Evolutionary conservation across 2,329 filamentous ascomycete species (phyloP), one percentile per base, ranked within the genome.

Genomic region (Zymoseptoria crescenta): DNA sequence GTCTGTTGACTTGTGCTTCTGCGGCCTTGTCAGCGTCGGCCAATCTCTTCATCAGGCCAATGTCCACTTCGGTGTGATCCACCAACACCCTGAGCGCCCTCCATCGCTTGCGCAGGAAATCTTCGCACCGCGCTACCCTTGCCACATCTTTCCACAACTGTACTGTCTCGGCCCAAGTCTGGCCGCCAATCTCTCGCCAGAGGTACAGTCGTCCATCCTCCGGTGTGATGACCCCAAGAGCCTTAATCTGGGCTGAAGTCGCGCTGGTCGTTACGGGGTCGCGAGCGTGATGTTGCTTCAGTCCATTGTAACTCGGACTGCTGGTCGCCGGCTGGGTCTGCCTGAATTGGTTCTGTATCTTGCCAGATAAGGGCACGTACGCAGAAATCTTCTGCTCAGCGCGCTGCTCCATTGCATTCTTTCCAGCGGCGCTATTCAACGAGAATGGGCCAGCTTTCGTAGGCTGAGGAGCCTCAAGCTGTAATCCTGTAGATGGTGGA

Each of bases 151-250:
- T 20, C 27, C 54, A 59, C n/a, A 55, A 49, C 2, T 7, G n/a
- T 4, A 54, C 54, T 16, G 64, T 60, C 8, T 53, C 52, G 1
- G 49, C 10, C 57, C 61, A 65, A 8, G 24, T 35, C 16, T 61
- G 54, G 24, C 53, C 56, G 8, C 57, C 58, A 7, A 29, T 54
- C 20, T 65, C 62, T 16, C 60, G 41, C 64, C 59, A 63, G 3
- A 56, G 41, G 1, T 61, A 9, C 9, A 65, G 54, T 24, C 56
- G 55, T 29, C 55, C 56, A 35, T 65, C 62, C 27, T 64, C 54
- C 7, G 51, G 53, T 8, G 24, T 24, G 24, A 64, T 59, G 35
- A 60, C 58, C 29, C 59, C 60, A n/a, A 65, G 48, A 8, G 30
- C 24, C 30, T 54, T 56, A 4, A 19, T 49, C 24, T 45, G 21